Evolutionary conservation across 2,329 filamentous ascomycete genomes (phyloP), one percentile per base, ranked within the genome.

Genomic region (Colletotrichum somersetense): DNA sequence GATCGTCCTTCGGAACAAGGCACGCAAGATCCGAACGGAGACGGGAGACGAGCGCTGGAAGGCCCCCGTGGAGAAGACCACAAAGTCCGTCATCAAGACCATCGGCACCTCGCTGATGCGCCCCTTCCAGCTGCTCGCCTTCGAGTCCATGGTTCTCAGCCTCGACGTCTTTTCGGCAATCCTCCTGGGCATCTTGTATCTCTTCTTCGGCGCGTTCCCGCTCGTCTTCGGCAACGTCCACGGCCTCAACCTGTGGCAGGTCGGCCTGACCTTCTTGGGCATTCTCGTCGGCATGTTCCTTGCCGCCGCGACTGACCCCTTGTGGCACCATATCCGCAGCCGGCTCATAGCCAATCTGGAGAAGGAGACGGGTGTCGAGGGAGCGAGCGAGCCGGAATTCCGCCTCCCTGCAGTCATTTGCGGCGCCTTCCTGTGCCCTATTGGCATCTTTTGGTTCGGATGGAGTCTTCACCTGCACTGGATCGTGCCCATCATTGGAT

Each of bases 171-270:
- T 95, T 76, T 93, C 93, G 0, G 94, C 94, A 50, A 89, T 98
- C 66, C 84, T 97, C n/a, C 86, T 97, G 10, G 95, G 95, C 6
- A 92, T 97, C 56, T 83, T 97, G 2, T 97, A 97, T 79, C 89
- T 97, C 50, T 97, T 97, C 84, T 97, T 97, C 79, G 94, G 94
- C 26, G 94, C 95, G 0, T 97, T 97, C 77, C 89, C 92, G 6
- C 84, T 97, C 56, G 91, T 97, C 20, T 97, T 97, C 78, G 80
- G 86, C 35, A 88, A 87, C 56, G 91, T 92, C 58, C 92, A 97
- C 79, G 90, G 89, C 26, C 95, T 97, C 83, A 90, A 89, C 65
- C 84, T 94, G 14, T 96, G 92, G 86, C 92, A 97, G 81, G 86
- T 89, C 14, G 95, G 95, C n/a, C 83, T 96, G 68, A 88, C 90